These are phyloP conservation scores for Bjerkandera adusta DNA, from an alignment of 1,284 basidiomycete species.

Conservation along the genomic window DNA sequence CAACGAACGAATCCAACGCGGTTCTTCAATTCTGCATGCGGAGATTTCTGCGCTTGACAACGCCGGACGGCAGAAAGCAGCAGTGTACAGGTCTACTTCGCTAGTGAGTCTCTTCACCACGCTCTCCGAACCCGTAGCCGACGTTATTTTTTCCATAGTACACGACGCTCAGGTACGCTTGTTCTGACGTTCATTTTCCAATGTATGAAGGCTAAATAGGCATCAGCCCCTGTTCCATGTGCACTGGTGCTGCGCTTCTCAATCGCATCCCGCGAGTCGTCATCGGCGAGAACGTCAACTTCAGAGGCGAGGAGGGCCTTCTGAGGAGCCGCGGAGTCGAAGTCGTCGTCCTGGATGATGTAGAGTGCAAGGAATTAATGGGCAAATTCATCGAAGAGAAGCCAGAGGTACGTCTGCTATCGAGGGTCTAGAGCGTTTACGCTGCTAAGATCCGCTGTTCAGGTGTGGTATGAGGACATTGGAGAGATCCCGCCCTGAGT, in stretches of 20 bases:
- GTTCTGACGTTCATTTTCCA: neutral
- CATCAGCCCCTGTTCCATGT: constrained; percentile 59
- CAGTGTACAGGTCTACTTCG: constrained; percentile 43
- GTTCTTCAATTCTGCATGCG: constrained; percentile 51
- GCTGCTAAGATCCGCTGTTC: neutral
- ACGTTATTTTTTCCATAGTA: constrained; percentile 25
- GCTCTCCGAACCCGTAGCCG: neutral
- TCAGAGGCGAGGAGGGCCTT: constrained; percentile 42
- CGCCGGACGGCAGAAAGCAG: constrained; percentile 43
- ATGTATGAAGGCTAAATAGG: neutral
- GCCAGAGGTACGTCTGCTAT: constrained; percentile 42
- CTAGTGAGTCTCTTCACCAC: constrained; percentile 34
- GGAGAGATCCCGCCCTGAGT: too few species aligned
- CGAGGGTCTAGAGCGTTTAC: neutral
- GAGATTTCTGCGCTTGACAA: constrained; percentile 53
- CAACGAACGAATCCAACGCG: constrained; percentile 53
- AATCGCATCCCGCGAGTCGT: constrained; percentile 62
- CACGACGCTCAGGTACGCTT: constrained; percentile 48
- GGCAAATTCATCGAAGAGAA: constrained; percentile 44
- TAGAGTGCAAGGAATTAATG: constrained; percentile 47
- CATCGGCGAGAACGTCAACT: constrained; percentile 55
- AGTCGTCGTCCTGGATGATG: constrained; percentile 46
- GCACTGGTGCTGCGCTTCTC: constrained; percentile 55
- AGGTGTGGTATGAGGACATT: constrained; percentile 52
- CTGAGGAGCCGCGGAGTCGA: constrained; percentile 42